Conservation (phyloP, 1,139 yeast genomes). For the Yamadazyma siamensis region DNA sequence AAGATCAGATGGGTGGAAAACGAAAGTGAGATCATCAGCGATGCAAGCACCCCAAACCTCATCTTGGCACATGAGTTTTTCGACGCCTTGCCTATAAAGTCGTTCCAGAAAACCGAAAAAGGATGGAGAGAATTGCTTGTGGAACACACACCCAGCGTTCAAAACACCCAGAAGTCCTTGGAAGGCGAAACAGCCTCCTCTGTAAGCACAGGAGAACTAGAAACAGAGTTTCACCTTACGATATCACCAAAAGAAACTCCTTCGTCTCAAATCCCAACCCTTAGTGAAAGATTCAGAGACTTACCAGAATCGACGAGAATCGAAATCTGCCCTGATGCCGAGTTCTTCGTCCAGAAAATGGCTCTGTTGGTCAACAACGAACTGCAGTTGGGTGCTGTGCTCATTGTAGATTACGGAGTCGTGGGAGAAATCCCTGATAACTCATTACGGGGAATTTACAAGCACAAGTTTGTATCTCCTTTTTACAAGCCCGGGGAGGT, state of each 20-base stretch:
- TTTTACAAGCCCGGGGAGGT: slow-evolving; percentile 73
- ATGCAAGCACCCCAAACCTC: slow-evolving; percentile 49
- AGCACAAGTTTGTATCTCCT: slow-evolving; percentile 78
- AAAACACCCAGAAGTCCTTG: slow-evolving; percentile 5
- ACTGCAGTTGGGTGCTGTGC: slow-evolving; percentile 55
- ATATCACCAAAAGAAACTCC: slow-evolving; percentile 63
- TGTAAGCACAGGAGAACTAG: slow-evolving; percentile 12
- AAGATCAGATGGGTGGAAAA: slow-evolving; percentile 67
- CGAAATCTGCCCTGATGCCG: slow-evolving; percentile 77
- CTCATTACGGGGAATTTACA: slow-evolving; percentile 68
- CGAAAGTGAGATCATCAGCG: slow-evolving; percentile 46
- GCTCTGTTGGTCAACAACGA: slow-evolving; percentile 35
- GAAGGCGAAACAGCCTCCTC: slow-evolving; percentile 1
- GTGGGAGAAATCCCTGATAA: slow-evolving; percentile 59
- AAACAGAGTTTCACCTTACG: slow-evolving; percentile 56
- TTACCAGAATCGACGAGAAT: slow-evolving; percentile 58
- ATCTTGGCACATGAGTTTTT: slow-evolving; percentile 83
- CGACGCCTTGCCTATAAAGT: slow-evolving; percentile 80
- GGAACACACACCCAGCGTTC: slow-evolving; percentile 43
- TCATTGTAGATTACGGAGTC: slow-evolving; percentile 79
- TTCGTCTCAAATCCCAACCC: slow-evolving; percentile 55
- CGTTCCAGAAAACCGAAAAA: slow-evolving; percentile 55
- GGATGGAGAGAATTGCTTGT: slow-evolving; percentile 83
- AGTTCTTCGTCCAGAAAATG: slow-evolving; percentile 48
- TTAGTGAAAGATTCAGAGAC: slow-evolving; percentile 49